Evolutionary conservation across 345 rosid genomes (phyloP).

Genomic region (Euphorbia peplus): DNA sequence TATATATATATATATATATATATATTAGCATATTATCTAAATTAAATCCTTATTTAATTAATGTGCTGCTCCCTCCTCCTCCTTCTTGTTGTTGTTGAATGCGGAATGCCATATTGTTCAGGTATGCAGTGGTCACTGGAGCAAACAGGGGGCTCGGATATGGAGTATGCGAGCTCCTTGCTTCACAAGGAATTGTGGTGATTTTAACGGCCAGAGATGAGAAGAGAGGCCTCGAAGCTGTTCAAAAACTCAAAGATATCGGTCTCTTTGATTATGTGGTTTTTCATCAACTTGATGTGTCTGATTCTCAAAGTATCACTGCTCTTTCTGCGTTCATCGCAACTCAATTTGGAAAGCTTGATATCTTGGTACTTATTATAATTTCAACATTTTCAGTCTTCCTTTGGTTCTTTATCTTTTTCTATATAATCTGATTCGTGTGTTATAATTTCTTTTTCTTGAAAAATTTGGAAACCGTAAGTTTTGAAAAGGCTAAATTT

Average conservation of each 20-base stretch:
- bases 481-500: too few relatives aligned
- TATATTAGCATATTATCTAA: too few relatives aligned
- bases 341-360: constrained; percentile 23
- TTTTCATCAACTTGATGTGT: constrained; percentile 21
- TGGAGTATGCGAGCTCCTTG: constrained; percentile 18
- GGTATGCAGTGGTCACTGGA: constrained; percentile 33
- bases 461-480: too few relatives aligned
- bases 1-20: too few relatives aligned
- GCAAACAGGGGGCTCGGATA: constrained; percentile 35
- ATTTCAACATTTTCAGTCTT: too few relatives aligned
- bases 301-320: constrained; percentile 1
- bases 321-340: constrained; percentile 17
- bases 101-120: too few relatives aligned
- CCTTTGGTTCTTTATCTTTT: too few relatives aligned
- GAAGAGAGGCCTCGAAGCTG: constrained; percentile 11
- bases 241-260: constrained; percentile 5
- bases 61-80: too few relatives aligned
- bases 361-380: constrained; percentile 23
- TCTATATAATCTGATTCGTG: too few relatives aligned
- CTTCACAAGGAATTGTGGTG: constrained; percentile 12
- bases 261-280: constrained; percentile 13
- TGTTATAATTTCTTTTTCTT: too few relatives aligned
- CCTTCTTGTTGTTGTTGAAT: too few relatives aligned
- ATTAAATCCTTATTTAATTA: too few relatives aligned
- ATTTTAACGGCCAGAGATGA: constrained; percentile 18